Evolutionary conservation across 495 filamentous ascomycete species (phyloP).

Genomic region (Choiromyces venosus): DNA sequence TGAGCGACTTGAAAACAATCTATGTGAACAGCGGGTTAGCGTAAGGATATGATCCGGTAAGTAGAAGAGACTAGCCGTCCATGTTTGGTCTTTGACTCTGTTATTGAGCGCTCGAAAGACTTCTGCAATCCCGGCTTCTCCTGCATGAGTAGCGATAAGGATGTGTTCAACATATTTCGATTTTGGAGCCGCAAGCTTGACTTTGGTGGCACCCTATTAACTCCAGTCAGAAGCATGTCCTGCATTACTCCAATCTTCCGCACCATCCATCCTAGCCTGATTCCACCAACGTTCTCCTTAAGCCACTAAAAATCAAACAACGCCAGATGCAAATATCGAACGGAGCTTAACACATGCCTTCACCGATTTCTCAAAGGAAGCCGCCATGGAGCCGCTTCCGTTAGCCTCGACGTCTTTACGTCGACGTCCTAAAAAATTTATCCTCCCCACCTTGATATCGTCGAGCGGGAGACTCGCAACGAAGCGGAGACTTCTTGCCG

Average conservation of each 20-base stretch:
- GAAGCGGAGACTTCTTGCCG: conserved; percentile 16
- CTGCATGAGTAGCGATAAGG: conserved; percentile 86
- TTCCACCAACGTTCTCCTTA: conserved; percentile 1
- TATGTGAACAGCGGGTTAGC: conserved; percentile 7
- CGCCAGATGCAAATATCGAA: conserved; percentile 5
- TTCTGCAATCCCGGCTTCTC: conserved; percentile 91
- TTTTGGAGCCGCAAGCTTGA: conserved; percentile 96
- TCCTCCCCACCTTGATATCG: conserved; percentile 38
- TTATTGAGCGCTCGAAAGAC: conserved; percentile 87
- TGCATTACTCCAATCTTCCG: neutral
- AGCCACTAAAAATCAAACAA: neutral
- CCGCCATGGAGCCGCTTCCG: conserved; percentile 55
- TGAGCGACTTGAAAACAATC: conserved; percentile 89
- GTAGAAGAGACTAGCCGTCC: conserved; percentile 56
- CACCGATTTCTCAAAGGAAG: conserved; percentile 85
- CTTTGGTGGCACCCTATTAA: conserved; percentile 69
- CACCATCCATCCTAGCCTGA: conserved; percentile 5
- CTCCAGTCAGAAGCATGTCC: conserved; percentile 15
- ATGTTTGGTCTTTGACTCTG: conserved; percentile 88
- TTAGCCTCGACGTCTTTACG: conserved; percentile 34
- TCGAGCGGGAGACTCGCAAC: conserved; percentile 22
- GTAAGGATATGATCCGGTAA: neutral
- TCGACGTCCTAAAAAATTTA: conserved; percentile 32
- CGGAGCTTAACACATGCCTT: conserved; percentile 49
- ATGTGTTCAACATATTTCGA: conserved; percentile 99